Base-by-base conservation (phyloP, 257 asterid species). In the Lycium barbarum region DNA sequence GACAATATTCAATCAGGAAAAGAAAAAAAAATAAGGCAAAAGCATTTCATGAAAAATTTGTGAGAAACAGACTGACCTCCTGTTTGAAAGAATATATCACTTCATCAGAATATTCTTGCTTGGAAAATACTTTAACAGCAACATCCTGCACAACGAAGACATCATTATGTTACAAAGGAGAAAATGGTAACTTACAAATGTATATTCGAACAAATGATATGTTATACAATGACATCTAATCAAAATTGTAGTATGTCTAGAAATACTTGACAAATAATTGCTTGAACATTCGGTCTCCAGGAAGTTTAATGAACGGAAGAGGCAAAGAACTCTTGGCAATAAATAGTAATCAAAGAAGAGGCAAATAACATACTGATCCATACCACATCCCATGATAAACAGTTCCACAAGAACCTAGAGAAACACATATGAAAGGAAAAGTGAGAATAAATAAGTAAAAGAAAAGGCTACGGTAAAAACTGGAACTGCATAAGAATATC, bases 371-470 rank as follows among this genome's bases (percentile, higher is more conserved):
- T 93, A 95, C 98, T 53, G 99, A 94, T 95, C 94, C 99, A 89
- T 90, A 91, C 98, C 95, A 94, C 93, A 95, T 89, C 88, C 96
- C 98, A 89, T 92, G 98, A 83, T 92, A 94, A 47, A 95, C 99
- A 79, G 96, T 91, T 85, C 99, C 98, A 88, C 99, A 94, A 55
- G 98, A 94, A 85, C 99, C 99, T 95, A 96, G 13, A 88, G 61
- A 66, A 33, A 79, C 12, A 61, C 67, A 59, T 53, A 86, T 81
- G 67, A 70, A 59, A 66, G 9, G 45, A 81, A 81, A 45, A 79
- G 86, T 88, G 89, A 33, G 89, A n/a, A 61, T 45, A 5, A 81
- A 65, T 55, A 65, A n/a, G 66, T 76, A 83, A 43, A 38, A 20
- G 70, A 26, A 38, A 55, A 10, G 9, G 71, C 13, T 9, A 84